phyloP scores from a whole-genome alignment of 345 rosid species.

The Luvunga scandens region DNA sequence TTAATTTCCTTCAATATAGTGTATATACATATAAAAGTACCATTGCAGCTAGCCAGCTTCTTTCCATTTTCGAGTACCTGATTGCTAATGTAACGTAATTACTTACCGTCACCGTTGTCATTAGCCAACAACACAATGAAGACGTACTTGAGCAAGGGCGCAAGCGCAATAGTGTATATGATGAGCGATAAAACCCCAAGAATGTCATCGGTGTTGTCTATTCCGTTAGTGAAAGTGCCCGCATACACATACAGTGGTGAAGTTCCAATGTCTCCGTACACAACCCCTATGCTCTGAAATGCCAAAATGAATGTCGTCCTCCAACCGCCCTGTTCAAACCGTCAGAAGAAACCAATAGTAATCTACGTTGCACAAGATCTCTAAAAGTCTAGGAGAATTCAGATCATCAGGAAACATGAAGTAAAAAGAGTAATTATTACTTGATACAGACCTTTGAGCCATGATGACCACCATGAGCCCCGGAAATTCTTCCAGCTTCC shows the following conservation, averaged over 20 bases:
- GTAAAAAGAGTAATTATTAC: neutral
- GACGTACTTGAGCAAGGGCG: conserved; percentile 62
- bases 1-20: no score
- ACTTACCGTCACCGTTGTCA: conserved; percentile 78
- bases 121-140: conserved; percentile 71
- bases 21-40: no score
- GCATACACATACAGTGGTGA: conserved; percentile 68
- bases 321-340: conserved; percentile 40
- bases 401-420: neutral
- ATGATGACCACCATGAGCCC: conserved; percentile 13
- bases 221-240: conserved; percentile 54
- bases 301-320: conserved; percentile 52
- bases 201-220: conserved; percentile 41
- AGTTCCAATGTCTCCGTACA: conserved; percentile 80
- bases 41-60: no score
- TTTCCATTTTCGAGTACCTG: no score
- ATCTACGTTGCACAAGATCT: no score
- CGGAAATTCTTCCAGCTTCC: conserved; percentile 61
- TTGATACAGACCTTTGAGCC: conserved; percentile 27
- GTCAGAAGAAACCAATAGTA: no score
- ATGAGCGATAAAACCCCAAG: conserved; percentile 68
- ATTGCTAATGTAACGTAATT: neutral
- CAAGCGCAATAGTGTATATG: conserved; percentile 53
- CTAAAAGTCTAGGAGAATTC: no score
- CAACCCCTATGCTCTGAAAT: conserved; percentile 70